These are phyloP conservation scores for Grifola frondosa DNA, from an alignment of 1,284 basidiomycete species.

Conservation along the genomic window DNA sequence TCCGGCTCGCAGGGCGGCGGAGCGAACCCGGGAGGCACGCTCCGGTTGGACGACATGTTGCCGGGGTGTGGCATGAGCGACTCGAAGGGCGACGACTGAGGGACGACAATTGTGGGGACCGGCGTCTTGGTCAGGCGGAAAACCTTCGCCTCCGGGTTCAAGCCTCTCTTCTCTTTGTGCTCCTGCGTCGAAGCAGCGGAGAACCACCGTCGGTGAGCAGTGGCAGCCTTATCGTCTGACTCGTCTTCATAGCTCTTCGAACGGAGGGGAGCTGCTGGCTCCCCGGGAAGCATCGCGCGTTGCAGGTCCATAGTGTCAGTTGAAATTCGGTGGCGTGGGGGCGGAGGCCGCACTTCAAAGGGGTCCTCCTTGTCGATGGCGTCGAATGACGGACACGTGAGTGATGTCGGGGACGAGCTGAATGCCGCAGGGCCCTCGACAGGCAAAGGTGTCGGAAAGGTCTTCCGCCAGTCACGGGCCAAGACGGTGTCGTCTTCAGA, in stretches of 20 bases:
- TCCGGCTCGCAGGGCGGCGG: conserved; percentile 43
- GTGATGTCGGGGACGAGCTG: conserved; percentile 36
- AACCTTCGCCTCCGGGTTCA: conserved; percentile 84
- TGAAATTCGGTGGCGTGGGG: conserved; percentile 27
- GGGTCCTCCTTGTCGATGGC: conserved; percentile 35
- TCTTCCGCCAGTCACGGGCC: conserved; percentile 49
- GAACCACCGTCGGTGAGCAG: conserved; percentile 50
- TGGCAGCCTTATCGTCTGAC: conserved; percentile 16
- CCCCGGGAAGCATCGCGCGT: conserved; percentile 32
- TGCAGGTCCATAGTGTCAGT: conserved; percentile 35
- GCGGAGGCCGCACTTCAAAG: conserved; percentile 44
- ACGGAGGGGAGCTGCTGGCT: no score
- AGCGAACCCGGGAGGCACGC: conserved; percentile 39
- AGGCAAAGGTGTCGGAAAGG: conserved; percentile 22
- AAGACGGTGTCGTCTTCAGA: conserved; percentile 54
- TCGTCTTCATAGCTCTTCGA: conserved; percentile 33
- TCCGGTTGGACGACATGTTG: conserved; percentile 16
- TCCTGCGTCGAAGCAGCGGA: no score
- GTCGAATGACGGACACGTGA: conserved; percentile 31
- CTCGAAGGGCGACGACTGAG: conserved; percentile 9
- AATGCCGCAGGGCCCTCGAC: conserved; percentile 30
- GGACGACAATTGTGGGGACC: conserved; percentile 18
- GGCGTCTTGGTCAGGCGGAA: conserved; percentile 53
- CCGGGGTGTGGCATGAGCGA: conserved; percentile 10
- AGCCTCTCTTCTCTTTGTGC: conserved; percentile 56